Percentiles rank a stretch among this genome's conserved stretches.
Conservation (phyloP, 768 basidiomycete genomes). For the Suillus subalutaceus region DNA sequence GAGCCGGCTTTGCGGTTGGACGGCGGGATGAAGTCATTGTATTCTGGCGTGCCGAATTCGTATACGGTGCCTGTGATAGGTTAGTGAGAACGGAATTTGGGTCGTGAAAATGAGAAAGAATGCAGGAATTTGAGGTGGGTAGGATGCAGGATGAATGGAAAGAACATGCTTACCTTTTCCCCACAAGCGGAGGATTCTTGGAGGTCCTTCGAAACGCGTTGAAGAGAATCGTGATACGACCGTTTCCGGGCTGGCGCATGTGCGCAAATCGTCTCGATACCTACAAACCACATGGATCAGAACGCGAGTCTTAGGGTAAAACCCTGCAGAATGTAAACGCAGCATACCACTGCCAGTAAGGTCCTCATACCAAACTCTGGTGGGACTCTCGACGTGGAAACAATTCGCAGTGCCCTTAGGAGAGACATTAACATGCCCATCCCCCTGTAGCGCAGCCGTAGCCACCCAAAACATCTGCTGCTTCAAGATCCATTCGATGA, state of each 20-base stretch:
- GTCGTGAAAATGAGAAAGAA: background rate
- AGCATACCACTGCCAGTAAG: constrained; percentile 63
- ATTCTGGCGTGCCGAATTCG: constrained; percentile 67
- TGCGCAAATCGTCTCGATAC: constrained; percentile 63
- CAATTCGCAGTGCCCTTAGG: constrained; percentile 64
- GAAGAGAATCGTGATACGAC: constrained; percentile 63
- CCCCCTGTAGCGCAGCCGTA: constrained; percentile 56
- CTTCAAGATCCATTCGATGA: constrained; percentile 57
- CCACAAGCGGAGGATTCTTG: constrained; percentile 60
- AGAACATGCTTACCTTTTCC: constrained; percentile 49
- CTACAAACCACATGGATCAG: constrained; percentile 29
- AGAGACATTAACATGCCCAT: constrained; percentile 69
- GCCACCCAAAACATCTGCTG: constrained; percentile 78
- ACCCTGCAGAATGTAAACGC: background rate
- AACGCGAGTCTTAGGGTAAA: background rate
- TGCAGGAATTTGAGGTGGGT: background rate
- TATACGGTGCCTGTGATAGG: constrained; percentile 50
- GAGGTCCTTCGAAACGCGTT: constrained; percentile 61
- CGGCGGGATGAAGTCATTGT: constrained; percentile 51
- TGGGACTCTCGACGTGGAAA: constrained; percentile 61
- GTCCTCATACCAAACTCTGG: constrained; percentile 74
- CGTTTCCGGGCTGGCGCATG: constrained; percentile 57
- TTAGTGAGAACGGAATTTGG: background rate
- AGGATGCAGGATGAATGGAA: background rate
- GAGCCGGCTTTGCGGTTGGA: constrained; percentile 55